phyloP scores from a whole-genome alignment of 2,329 filamentous ascomycete genomes.

The Periconia sp. region DNA sequence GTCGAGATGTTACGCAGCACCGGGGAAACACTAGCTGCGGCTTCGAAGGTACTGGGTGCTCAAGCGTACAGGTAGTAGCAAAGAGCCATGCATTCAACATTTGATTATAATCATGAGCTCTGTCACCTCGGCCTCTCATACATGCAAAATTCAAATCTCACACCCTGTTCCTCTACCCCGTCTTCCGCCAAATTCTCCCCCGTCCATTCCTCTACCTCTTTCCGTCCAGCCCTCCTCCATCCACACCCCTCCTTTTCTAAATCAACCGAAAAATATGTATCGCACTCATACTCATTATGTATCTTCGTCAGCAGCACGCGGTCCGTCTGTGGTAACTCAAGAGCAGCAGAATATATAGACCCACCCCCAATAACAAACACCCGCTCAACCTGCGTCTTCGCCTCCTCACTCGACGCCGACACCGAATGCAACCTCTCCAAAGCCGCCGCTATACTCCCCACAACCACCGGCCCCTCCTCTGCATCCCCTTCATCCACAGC shows the following conservation, averaged over 20 bases:
- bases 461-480: constrained; percentile 57
- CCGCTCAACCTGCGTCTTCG: constrained; percentile 1
- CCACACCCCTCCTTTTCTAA: constrained; percentile 52
- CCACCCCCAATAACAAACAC: constrained; percentile 91
- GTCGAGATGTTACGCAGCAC: constrained; percentile 14
- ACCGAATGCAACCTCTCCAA: constrained; percentile 11
- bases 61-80: no score
- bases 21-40: constrained; percentile 6
- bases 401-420: background rate
- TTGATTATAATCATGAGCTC: no score
- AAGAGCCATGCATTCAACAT: no score
- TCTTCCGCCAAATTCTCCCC: constrained; percentile 67
- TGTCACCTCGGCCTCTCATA: constrained; percentile 57
- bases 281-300: constrained; percentile 73
- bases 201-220: constrained; percentile 66
- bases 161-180: constrained; percentile 67
- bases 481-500: constrained; percentile 5
- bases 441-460: constrained; percentile 57
- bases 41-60: background rate
- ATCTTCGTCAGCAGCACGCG: constrained; percentile 75
- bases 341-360: constrained; percentile 78
- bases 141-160: constrained; percentile 74
- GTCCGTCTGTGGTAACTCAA: constrained; percentile 64
- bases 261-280: constrained; percentile 73
- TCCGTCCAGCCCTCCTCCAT: constrained; percentile 63